phyloP scores from a whole-genome alignment of 202 grass and related monocot species.

The Hordeum pubiflorum region DNA sequence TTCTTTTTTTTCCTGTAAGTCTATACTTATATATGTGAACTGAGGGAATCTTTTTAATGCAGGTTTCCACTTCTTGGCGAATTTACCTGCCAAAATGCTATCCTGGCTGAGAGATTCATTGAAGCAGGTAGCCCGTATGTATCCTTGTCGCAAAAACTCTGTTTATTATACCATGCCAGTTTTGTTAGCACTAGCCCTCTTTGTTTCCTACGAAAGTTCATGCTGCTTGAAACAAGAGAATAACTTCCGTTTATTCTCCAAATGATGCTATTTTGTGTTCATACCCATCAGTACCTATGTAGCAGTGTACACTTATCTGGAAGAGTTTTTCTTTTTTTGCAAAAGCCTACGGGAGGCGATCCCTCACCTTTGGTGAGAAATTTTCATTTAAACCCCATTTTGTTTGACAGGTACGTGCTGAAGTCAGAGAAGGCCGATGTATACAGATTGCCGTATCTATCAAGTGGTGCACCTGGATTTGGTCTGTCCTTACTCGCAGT shows the following conservation, averaged over 20 bases:
- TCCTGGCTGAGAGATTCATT: constrained; percentile 89
- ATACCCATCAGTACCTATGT: neutral
- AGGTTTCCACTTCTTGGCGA: constrained; percentile 75
- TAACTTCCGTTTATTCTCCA: neutral
- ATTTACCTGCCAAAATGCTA: constrained; percentile 98
- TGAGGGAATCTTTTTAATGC: constrained; percentile 10
- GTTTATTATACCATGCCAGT: neutral
- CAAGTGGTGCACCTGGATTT: constrained; percentile 89
- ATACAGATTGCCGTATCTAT: constrained; percentile 82
- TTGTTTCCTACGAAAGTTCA: neutral
- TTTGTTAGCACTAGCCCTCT: neutral
- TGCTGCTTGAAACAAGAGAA: constrained; percentile 8
- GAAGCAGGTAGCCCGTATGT: constrained; percentile 98
- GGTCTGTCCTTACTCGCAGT: constrained; percentile 36
- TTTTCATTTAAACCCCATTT: neutral
- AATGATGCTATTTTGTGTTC: neutral
- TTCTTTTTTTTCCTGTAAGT: neutral
- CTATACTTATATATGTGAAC: neutral
- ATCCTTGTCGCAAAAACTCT: constrained; percentile 36
- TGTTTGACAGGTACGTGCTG: constrained; percentile 65
- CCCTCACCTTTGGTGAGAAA: neutral
- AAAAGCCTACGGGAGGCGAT: neutral
- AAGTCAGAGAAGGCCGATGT: constrained; percentile 92
- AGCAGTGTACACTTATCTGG: neutral
- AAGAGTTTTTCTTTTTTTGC: too few relatives aligned